Conservation (phyloP, 1,139 yeast genomes). For the Yamadazyma buinensis region DNA sequence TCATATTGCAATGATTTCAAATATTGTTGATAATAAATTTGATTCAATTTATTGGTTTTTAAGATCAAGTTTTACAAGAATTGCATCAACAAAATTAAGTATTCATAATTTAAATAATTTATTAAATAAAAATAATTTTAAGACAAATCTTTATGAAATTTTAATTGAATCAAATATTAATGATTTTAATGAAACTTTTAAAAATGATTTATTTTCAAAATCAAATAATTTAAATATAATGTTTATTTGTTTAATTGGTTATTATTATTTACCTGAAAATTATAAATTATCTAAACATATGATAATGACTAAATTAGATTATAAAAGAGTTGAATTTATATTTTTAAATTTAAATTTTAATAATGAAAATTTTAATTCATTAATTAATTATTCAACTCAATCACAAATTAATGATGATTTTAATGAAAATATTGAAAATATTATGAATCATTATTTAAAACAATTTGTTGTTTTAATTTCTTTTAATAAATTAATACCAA, state of each 20-base stretch:
- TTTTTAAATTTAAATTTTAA: slow-evolving; percentile 21
- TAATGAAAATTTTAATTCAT: slow-evolving; percentile 9
- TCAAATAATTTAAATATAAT: slow-evolving; percentile 19
- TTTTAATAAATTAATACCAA: slow-evolving; percentile 15
- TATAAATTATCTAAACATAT: slow-evolving; percentile 20
- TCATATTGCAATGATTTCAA: slow-evolving; percentile 59
- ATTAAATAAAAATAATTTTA: slow-evolving; percentile 30
- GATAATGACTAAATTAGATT: slow-evolving; percentile 22
- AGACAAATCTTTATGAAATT: slow-evolving; percentile 19
- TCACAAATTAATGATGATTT: no score
- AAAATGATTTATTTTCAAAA: slow-evolving; percentile 6
- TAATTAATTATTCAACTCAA: slow-evolving; percentile 1
- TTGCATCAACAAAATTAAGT: slow-evolving; percentile 43
- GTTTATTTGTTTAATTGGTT: slow-evolving; percentile 28
- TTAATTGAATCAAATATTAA: slow-evolving; percentile 8
- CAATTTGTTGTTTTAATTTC: slow-evolving; percentile 25
- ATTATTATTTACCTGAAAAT: slow-evolving; percentile 25
- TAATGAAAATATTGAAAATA: background rate
- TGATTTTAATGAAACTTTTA: slow-evolving; percentile 7
- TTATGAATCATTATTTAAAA: slow-evolving; percentile 16
- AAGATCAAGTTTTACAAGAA: slow-evolving; percentile 55
- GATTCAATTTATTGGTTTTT: slow-evolving; percentile 46
- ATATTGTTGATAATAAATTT: slow-evolving; percentile 29
- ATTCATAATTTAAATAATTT: slow-evolving; percentile 33
- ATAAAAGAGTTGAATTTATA: slow-evolving; percentile 23